Conservation (phyloP, 257 asterid species). For the Solanum pinnatisectum region DNA sequence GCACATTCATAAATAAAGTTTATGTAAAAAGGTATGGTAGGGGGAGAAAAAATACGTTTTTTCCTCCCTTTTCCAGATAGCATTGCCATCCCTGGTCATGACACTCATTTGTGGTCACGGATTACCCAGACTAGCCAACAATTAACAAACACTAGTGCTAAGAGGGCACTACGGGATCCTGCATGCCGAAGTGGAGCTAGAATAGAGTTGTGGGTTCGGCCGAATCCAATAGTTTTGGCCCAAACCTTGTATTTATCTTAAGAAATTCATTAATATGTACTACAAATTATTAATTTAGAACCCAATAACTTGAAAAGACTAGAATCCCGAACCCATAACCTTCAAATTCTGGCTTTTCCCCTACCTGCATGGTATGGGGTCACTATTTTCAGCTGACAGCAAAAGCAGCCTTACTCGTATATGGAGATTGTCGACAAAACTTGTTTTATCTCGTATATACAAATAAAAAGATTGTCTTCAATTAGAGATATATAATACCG, state of each 20-base stretch:
- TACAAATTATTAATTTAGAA: not conserved
- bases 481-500: not conserved
- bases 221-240: not conserved
- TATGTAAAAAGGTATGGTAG: not conserved
- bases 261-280: not conserved
- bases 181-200: not conserved
- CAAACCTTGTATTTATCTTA: not conserved
- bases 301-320: not conserved
- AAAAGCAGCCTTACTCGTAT: not conserved
- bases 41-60: not conserved
- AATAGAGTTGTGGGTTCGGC: not conserved
- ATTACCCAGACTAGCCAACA: not conserved
- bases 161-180: not conserved
- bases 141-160: not conserved
- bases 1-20: not conserved
- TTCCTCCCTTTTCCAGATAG: not conserved
- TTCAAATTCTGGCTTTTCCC: not conserved
- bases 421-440: not conserved
- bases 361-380: not conserved
- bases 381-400: not conserved
- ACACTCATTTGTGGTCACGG: not conserved
- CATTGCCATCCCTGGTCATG: not conserved
- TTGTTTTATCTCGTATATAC: not conserved
- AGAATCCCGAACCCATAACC: not conserved
- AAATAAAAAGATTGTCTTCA: not conserved